A percentile compares a stretch with the other conserved stretches of the same genome.
Evolutionary conservation across 768 basidiomycete species (phyloP).

Genomic region (Saitozyma podzolica): DNA sequence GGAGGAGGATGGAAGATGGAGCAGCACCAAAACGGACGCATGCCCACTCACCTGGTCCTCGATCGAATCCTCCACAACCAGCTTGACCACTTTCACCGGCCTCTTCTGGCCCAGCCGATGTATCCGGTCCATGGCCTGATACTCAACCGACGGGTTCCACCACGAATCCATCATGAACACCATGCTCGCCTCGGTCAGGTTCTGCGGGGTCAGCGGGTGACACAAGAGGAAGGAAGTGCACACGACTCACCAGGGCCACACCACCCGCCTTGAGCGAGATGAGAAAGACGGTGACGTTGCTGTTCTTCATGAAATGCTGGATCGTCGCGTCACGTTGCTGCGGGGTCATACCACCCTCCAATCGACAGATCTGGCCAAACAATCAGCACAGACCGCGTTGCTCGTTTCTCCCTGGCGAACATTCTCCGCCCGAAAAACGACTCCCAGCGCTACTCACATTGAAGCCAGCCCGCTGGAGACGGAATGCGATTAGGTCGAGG

Average conservation of each 20-base stretch:
- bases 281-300: conserved; percentile 94
- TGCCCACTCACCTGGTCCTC: conserved; percentile 56
- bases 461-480: conserved; percentile 89
- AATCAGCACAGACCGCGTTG: not conserved
- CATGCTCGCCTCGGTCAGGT: conserved; percentile 66
- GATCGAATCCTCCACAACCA: conserved; percentile 94
- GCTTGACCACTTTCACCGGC: conserved; percentile 88
- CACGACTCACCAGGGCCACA: conserved; percentile 50
- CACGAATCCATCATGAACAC: conserved; percentile 97
- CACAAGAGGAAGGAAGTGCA: conserved; percentile 62
- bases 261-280: conserved; percentile 92
- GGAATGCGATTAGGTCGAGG: conserved; percentile 82
- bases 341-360: conserved; percentile 97
- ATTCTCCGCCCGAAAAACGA: too few species aligned
- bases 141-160: conserved; percentile 93
- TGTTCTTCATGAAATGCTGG: conserved; percentile 90
- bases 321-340: conserved; percentile 92
- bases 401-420: not conserved
- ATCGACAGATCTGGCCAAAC: conserved; percentile 70
- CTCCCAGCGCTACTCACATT: conserved; percentile 59
- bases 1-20: not conserved
- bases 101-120: conserved; percentile 93
- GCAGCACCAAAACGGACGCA: not conserved
- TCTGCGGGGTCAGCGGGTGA: conserved; percentile 49
- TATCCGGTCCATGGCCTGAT: conserved; percentile 84